A percentile compares a stretch with the other conserved stretches of the same genome.
These are phyloP conservation scores for Pouteria campechiana DNA, from an alignment of 179 eudicot species.

Conservation along the genomic window DNA sequence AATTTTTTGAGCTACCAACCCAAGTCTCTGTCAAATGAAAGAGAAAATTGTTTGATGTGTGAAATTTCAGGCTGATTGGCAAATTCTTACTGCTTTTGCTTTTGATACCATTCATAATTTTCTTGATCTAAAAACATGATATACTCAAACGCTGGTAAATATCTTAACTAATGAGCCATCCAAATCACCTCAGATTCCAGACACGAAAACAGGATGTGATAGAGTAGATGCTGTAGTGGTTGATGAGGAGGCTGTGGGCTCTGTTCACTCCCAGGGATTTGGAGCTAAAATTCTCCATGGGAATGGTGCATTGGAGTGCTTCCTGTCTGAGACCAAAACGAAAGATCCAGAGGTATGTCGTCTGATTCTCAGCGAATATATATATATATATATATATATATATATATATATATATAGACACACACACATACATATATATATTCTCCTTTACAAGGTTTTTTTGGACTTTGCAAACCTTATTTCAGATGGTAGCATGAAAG, in stretches of 20 bases:
- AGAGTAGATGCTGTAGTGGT: conserved; percentile 45
- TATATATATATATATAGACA: too few relatives aligned
- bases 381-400: too few relatives aligned
- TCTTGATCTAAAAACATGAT: too few relatives aligned
- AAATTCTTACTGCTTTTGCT: too few relatives aligned
- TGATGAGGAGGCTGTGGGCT: conserved; percentile 47
- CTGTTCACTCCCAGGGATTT: conserved; percentile 19
- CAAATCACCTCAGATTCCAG: conserved; percentile 58
- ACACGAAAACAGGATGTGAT: conserved; percentile 36
- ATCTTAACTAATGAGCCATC: too few relatives aligned
- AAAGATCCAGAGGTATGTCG: conserved; percentile 16
- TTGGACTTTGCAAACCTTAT: background rate
- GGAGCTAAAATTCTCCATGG: conserved; percentile 56
- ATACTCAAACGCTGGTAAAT: too few relatives aligned
- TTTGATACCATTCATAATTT: too few relatives aligned
- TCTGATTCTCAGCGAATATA: too few relatives aligned
- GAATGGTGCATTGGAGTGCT: conserved; percentile 37
- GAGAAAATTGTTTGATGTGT: too few relatives aligned
- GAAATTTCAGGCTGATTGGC: too few relatives aligned
- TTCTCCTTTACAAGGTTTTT: background rate
- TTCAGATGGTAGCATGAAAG: background rate
- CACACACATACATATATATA: background rate
- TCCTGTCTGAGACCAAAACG: conserved; percentile 19
- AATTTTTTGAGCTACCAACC: too few relatives aligned
- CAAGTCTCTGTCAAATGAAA: too few relatives aligned